Percentiles rank a stretch among this genome's conserved stretches.
Conservation (phyloP, 768 basidiomycete genomes). For the Boletus rex-veris region DNA sequence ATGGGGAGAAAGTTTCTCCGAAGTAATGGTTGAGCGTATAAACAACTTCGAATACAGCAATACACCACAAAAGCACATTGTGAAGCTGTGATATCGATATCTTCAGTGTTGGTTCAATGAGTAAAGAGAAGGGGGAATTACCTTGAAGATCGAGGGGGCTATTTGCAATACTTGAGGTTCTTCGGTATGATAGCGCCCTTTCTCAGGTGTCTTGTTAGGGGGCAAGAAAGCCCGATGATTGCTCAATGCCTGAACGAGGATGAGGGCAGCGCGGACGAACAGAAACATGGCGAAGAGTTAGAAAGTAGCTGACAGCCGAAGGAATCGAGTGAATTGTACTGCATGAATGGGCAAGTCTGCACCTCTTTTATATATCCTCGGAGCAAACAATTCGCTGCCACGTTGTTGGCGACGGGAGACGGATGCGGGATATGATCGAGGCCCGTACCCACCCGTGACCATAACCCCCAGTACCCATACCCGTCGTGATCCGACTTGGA, state of each 20-base stretch:
- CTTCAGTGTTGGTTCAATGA: neutral
- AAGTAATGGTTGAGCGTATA: constrained; percentile 34
- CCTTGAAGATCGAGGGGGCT: constrained; percentile 56
- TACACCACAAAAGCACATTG: constrained; percentile 46
- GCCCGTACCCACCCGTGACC: constrained; percentile 3
- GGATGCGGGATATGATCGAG: neutral
- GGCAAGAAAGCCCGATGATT: constrained; percentile 54
- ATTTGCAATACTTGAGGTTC: constrained; percentile 52
- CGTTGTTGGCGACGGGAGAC: constrained; percentile 2
- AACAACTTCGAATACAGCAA: constrained; percentile 49
- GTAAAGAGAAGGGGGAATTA: constrained; percentile 14
- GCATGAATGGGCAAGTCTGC: neutral
- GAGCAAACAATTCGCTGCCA: neutral
- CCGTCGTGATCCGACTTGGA: constrained; percentile 6
- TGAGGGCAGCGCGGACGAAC: constrained; percentile 41
- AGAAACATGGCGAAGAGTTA: constrained; percentile 40
- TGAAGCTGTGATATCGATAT: constrained; percentile 39
- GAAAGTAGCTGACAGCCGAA: neutral
- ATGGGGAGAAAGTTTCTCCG: constrained; percentile 33
- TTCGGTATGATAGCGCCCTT: constrained; percentile 51
- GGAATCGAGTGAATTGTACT: neutral
- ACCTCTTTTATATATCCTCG: constrained; percentile 18
- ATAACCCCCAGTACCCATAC: neutral
- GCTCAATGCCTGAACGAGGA: constrained; percentile 45
- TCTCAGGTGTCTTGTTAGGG: constrained; percentile 51